Base-by-base conservation (phyloP, 768 basidiomycete genomes). In the Boletus rufocinnamomeus region DNA sequence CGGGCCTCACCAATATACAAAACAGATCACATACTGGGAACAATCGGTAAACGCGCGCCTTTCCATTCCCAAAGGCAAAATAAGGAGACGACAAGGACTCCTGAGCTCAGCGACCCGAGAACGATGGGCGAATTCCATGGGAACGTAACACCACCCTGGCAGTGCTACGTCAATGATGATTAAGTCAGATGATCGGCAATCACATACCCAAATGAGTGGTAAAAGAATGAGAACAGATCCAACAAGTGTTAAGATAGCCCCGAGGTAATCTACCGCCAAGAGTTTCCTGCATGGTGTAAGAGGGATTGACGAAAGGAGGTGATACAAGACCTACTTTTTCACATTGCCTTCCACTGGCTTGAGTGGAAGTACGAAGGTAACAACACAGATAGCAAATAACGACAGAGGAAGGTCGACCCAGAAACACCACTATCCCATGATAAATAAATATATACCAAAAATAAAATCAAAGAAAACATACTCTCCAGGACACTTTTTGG, bases 61-160 rank as follows among this genome's bases (percentile, higher is more conserved):
- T 84, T 87, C 81, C 85, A 86, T 72, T 93, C 90, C 80, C 86
- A 89, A 38, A 84, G 54, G 49, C 88, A 81, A 69, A 91, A 93
- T 4, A 88, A 46, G 0, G 63, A 72, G 8, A 84, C 72, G 14
- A 86, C 79, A 0, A 82, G 51, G 23, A 86, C 55, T 0, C 88
- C 86, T 1, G 84, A 79, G 50, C 82, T 70, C 8, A 90, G 70
- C 1, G 85, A 82, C 0, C 77, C 85, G 35, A 89, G 69, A 53
- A 93, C 85, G 2, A 83, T 76, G 0, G 87, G 81, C 0, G 87
- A 89, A 8, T 69, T 74, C 91, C 89, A 91, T 1, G 88, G 80
- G 63, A 89, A 89, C 2, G 84, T 84, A 0, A 85, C 81, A 0
- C 90, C 89, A 28, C 88, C 89, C 87, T 87, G 17, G 61, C 16